Base-by-base conservation (phyloP, 352 stramenopile species). In the Globisporangium apiculatum region DNA sequence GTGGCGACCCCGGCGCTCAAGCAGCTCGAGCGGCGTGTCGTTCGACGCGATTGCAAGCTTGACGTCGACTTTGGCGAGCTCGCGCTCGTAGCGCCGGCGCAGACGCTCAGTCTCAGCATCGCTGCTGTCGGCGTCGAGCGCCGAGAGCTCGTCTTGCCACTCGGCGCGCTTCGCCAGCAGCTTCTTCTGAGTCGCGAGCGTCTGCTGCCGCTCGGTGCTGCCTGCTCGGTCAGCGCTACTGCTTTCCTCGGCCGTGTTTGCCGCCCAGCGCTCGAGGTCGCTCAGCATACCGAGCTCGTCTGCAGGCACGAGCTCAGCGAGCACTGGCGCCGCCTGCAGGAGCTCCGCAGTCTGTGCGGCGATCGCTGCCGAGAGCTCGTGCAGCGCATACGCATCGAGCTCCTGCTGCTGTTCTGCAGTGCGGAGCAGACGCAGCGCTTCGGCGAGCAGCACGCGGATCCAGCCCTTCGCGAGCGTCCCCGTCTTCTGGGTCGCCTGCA, bases 151-250 rank as follows among this genome's bases (percentile, higher is more conserved):
- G 7, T 63, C 53, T 9, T 70, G 65, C 18, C 76, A 62, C 57
- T 83, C 74, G 31, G 62, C 64, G 8, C 81, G 76, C 47, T 91
- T 89, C 31, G 59, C 73, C 15, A 91, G 64, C 24, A 86, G 31
- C 46, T 83, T 86, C n/a, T 63, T 71, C n/a, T 88, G 78, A 43
- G 86, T 71, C 6, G 58, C 58, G 10, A 64, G 68, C 55, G 76
- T 65, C 51, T 78, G 65, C 49, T 88, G 65, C 14, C 57, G 60
- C 24, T 31, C 24, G 24, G 24, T 31, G 24, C 24, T 31, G 24
- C 24, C 24, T 31, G 24, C 24, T 31, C 24, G 24, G 11, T 76
- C 72, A 0, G 43, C 31, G 41, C 31, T 38, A 50, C 46, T 53
- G 18, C 41, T 51, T 15, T 67, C 62, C n/a, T 64, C 40, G 8